Base-by-base conservation (phyloP, 345 rosid species). In the Aegle marmelos region DNA sequence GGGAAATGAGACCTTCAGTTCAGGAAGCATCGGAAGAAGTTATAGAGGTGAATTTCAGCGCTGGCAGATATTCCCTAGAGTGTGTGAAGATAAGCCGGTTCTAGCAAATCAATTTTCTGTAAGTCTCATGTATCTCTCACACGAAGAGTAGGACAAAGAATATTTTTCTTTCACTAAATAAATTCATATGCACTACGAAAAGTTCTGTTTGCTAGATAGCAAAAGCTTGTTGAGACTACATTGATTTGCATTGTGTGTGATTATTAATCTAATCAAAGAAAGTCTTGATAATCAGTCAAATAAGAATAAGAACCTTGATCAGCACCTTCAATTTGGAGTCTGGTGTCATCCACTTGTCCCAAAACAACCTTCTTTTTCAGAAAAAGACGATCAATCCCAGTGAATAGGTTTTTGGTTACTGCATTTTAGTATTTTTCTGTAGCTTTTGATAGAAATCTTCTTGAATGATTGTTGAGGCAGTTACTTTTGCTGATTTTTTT, bases 41-140 rank as follows among this genome's bases (percentile, higher is more conserved):
- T 92, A 83, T 77, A 90, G 82, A 83, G 98, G 99, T 81, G 98
- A 94, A 85, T 96, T 96, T 86, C 94, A 85, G 85, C 83, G 91
- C 45, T 96, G 90, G 94, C 97, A 96, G 62, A 83, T 96, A 27
- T 89, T 91, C 68, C 97, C 99, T 79, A 84, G 83, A 81, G 86
- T 62, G 78, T 92, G 93, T 74, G 93, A 96, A 85, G 91, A 88
- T 61, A 88, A 84, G 80, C 97, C 97, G 2, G 85, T 96, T 74
- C 80, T 92, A 63, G 92, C 94, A 73, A 92, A 96, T 85, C 99
- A 96, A 70, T 94, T 96, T 89, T 94, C 99, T 37, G 98, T 96
- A 88, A 92, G 98, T 93, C 77, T 54, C 8, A 34, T 81, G 76
- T 66, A 79, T 81, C 30, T 37, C 21, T 3, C 56, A 48, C 5